phyloP scores from a whole-genome alignment of 2,329 filamentous ascomycete genomes.

The Fusarium acutatum region DNA sequence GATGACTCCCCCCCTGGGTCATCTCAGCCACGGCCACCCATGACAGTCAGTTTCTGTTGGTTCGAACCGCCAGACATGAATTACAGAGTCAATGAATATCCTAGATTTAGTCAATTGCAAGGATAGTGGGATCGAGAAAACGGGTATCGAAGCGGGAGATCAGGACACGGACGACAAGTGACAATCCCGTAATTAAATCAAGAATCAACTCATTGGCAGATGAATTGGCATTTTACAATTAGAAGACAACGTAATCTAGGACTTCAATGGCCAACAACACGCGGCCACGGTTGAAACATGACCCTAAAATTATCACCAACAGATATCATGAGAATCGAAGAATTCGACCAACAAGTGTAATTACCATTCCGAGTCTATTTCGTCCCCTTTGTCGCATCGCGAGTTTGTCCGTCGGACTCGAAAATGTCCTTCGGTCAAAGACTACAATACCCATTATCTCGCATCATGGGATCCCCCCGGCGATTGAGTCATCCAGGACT shows the following conservation, averaged over 20 bases:
- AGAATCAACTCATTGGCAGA: background rate
- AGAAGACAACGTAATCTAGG: constrained; percentile 9
- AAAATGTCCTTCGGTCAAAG: background rate
- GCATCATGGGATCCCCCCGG: constrained; percentile 39
- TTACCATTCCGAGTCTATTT: background rate
- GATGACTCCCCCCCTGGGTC: constrained; percentile 36
- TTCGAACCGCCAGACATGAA: background rate
- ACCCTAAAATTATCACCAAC: background rate
- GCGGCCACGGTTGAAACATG: constrained; percentile 38
- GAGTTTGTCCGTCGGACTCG: background rate
- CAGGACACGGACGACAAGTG: constrained; percentile 18
- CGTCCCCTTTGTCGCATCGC: background rate
- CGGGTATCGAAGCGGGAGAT: constrained; percentile 27
- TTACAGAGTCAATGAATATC: background rate
- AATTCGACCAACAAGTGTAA: background rate
- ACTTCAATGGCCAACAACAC: constrained; percentile 26
- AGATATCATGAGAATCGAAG: background rate
- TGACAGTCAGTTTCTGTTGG: background rate
- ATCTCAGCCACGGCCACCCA: constrained; percentile 28
- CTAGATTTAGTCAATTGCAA: background rate
- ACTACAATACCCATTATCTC: constrained; percentile 4
- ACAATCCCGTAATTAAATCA: background rate
- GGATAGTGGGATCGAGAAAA: constrained; percentile 12
- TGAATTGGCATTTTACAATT: background rate
- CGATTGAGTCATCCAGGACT: constrained; percentile 40